Percentiles rank a stretch among this genome's conserved stretches.
These are phyloP conservation scores for Striga hermonthica DNA, from an alignment of 305 asterid genomes.

Conservation along the genomic window DNA sequence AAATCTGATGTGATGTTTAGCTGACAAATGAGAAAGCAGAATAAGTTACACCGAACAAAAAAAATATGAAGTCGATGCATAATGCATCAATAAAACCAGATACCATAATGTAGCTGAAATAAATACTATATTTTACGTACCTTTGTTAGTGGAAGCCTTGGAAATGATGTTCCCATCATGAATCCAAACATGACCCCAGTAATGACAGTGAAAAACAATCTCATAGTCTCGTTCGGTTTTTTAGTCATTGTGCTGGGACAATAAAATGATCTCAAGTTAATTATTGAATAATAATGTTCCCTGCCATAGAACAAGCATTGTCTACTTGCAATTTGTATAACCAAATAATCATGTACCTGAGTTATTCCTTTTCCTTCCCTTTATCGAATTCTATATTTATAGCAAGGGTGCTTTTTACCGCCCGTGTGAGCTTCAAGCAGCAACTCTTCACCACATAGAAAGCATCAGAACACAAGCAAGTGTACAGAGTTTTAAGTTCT, in stretches of 20 bases:
- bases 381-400: slow-evolving; percentile 38
- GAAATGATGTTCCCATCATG: slow-evolving; percentile 64
- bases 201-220: slow-evolving; percentile 40
- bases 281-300: slow-evolving; percentile 4
- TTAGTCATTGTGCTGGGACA: slow-evolving; percentile 40
- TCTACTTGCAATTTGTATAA: slow-evolving; percentile 12
- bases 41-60: slow-evolving; percentile 8
- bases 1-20: slow-evolving; percentile 48
- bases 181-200: slow-evolving; percentile 61
- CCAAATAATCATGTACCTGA: slow-evolving; percentile 39
- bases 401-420: slow-evolving; percentile 31
- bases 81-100: too few species aligned
- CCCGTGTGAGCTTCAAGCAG: slow-evolving; percentile 31
- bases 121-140: slow-evolving; percentile 26
- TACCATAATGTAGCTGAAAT: not conserved
- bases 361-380: slow-evolving; percentile 42
- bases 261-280: slow-evolving; percentile 21
- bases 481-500: not conserved
- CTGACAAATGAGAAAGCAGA: slow-evolving; percentile 45
- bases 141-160: slow-evolving; percentile 48
- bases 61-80: not conserved
- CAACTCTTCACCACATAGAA: slow-evolving; percentile 28
- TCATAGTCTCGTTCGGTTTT: slow-evolving; percentile 54
- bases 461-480: slow-evolving; percentile 2
- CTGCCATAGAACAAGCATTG: slow-evolving; percentile 7